These are phyloP conservation scores for Pythium aphanidermatum DNA, from an alignment of 352 stramenopile genomes.

Conservation along the genomic window DNA sequence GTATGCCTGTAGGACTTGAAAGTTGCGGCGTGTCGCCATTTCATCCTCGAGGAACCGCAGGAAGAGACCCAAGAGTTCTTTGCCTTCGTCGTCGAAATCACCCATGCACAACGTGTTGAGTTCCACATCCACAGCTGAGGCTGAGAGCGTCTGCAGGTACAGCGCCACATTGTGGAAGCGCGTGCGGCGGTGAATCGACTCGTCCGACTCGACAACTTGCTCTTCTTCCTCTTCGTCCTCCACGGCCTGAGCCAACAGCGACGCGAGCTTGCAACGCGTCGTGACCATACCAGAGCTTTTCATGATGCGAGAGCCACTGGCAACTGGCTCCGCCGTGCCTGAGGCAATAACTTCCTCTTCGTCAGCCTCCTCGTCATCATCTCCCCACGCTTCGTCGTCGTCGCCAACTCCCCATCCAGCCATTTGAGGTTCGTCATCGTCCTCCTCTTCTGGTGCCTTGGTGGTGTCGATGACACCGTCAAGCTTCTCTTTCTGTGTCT, in stretches of 20 bases:
- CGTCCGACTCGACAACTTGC: conserved; percentile 2
- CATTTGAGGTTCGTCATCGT: conserved; percentile 30
- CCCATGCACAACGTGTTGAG: conserved; percentile 83
- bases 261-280: conserved; percentile 64
- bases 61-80: conserved; percentile 55
- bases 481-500: conserved; percentile 18
- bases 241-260: conserved; percentile 32
- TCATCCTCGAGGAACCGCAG: conserved; percentile 58
- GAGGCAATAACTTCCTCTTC: conserved; percentile 20
- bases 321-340: conserved; percentile 15
- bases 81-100: conserved; percentile 71
- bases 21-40: conserved; percentile 57
- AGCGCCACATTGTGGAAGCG: conserved; percentile 37
- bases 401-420: conserved; percentile 58
- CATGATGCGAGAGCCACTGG: conserved; percentile 49
- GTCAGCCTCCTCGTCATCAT: conserved; percentile 33
- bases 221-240: conserved; percentile 11
- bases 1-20: conserved; percentile 81
- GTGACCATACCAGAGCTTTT: conserved; percentile 68
- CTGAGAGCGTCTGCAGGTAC: conserved; percentile 74
- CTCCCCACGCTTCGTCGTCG: conserved; percentile 60
- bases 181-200: conserved; percentile 21
- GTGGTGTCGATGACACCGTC: conserved; percentile 6
- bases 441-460: conserved; percentile 13
- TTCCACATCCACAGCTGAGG: conserved; percentile 70